phyloP scores from a whole-genome alignment of 2,329 filamentous ascomycete species.

The Fusarium scirpi region DNA sequence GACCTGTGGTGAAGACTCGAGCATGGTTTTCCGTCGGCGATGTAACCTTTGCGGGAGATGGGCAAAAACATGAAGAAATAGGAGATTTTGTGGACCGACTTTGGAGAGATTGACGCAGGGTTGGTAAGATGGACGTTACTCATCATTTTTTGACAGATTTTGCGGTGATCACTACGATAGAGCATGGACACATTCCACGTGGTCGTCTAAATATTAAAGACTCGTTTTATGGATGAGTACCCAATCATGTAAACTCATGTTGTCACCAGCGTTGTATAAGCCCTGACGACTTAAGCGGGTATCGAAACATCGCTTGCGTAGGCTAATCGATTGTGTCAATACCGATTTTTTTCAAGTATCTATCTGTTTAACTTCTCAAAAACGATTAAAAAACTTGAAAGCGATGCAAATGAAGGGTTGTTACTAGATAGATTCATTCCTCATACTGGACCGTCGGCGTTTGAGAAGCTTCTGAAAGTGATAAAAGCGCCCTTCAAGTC shows the following conservation, averaged over 20 bases:
- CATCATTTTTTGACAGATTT: neutral
- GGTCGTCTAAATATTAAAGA: neutral
- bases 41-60: neutral
- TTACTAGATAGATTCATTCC: no score
- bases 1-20: neutral
- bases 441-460: no score
- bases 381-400: no score
- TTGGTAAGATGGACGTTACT: neutral
- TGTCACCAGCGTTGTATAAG: no score
- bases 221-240: rapidly evolving
- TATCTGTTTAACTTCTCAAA: no score
- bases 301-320: no score
- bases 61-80: neutral
- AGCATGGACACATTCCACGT: neutral
- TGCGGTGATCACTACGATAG: neutral
- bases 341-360: no score
- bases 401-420: no score
- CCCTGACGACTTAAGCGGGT: no score
- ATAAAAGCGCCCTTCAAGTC: no score
- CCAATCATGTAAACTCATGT: rapidly evolving
- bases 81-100: neutral
- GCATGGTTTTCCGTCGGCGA: neutral
- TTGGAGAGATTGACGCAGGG: neutral
- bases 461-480: no score
- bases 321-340: no score